phyloP scores from a whole-genome alignment of 2,329 filamentous ascomycete species.

The Fusarium newnesense region DNA sequence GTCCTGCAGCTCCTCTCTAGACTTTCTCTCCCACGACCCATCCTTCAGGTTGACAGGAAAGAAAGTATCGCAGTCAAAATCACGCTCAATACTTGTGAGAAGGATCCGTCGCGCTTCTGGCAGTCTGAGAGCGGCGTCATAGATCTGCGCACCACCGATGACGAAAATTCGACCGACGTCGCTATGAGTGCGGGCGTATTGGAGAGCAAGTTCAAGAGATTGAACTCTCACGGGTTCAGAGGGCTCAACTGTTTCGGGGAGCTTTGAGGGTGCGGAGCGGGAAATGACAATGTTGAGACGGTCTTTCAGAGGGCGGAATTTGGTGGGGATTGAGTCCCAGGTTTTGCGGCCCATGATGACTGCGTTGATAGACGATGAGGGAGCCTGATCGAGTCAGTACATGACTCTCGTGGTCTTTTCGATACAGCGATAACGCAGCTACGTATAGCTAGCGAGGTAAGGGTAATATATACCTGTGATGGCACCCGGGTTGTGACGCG shows the following conservation, averaged over 20 bases:
- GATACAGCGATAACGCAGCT: neutral
- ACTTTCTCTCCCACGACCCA: conserved; percentile 65
- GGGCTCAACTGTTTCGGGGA: conserved; percentile 9
- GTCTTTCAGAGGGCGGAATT: conserved; percentile 81
- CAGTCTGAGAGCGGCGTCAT: conserved; percentile 73
- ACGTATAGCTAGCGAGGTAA: neutral
- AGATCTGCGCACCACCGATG: conserved; percentile 91
- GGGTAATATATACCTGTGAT: conserved; percentile 51
- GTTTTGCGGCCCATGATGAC: conserved; percentile 99
- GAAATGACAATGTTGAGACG: conserved; percentile 86
- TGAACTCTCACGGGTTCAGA: conserved; percentile 64
- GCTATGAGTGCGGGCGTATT: conserved; percentile 54
- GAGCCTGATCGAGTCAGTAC: conserved; percentile 37
- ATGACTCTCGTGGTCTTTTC: neutral
- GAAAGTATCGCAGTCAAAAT: conserved; percentile 81
- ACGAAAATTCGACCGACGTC: conserved; percentile 75
- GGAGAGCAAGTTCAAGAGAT: conserved; percentile 69
- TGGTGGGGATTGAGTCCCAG: conserved; percentile 87
- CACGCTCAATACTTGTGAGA: conserved; percentile 73
- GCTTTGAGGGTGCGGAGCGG: conserved; percentile 54
- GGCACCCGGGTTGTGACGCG: conserved; percentile 81
- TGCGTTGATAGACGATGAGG: conserved; percentile 66
- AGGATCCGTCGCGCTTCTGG: conserved; percentile 70
- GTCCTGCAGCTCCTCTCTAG: conserved; percentile 63
- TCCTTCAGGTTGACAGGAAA: conserved; percentile 70